These are phyloP conservation scores for Dothiorella sarmentorum DNA, from an alignment of 2,329 filamentous ascomycete genomes.

Conservation along the genomic window DNA sequence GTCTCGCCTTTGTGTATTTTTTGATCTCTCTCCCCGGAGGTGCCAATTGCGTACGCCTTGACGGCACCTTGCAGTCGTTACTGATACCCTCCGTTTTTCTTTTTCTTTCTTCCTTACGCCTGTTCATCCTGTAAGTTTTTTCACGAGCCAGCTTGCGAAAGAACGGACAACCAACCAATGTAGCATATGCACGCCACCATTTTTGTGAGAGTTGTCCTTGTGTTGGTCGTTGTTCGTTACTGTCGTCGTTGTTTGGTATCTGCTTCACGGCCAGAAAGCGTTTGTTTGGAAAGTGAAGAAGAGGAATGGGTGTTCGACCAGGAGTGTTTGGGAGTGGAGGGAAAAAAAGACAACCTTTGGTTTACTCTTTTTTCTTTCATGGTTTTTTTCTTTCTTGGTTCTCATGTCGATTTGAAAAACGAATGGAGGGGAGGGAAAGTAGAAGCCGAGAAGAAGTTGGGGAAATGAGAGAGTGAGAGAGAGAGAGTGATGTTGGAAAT, in stretches of 20 bases:
- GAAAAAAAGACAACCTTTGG: too few relatives aligned
- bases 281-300: neutral
- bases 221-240: neutral
- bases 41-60: conserved; percentile 5
- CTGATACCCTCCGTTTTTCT: conserved; percentile 17
- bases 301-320: neutral
- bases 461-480: neutral
- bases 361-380: neutral
- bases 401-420: too few relatives aligned
- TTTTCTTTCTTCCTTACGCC: neutral
- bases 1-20: conserved; percentile 1
- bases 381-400: neutral
- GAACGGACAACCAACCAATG: neutral
- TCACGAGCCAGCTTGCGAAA: conserved; percentile 8
- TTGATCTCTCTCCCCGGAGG: conserved; percentile 9
- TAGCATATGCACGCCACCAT: conserved; percentile 6
- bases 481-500: conserved; percentile 5
- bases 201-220: neutral
- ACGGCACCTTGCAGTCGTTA: conserved; percentile 17
- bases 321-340: neutral
- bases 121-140: neutral
- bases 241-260: conserved; percentile 9
- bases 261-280: neutral
- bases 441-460: neutral
- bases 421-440: neutral